These are phyloP conservation scores for Stevia rebaudiana DNA, from an alignment of 140 eudicot species.

Conservation along the genomic window DNA sequence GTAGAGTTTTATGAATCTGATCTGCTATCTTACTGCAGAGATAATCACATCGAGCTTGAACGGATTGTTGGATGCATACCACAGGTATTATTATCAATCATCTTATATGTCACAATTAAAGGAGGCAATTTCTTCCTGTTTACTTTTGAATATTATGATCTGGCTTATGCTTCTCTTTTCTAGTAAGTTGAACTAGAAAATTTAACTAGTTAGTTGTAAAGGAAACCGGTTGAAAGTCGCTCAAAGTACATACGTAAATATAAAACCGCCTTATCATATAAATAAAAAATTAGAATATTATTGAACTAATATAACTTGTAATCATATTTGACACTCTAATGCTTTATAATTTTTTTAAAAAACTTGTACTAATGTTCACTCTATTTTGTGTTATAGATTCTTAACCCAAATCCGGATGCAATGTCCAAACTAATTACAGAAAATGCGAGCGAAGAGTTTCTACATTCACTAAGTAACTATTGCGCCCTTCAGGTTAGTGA, in stretches of 20 bases:
- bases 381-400: conserved; percentile 49
- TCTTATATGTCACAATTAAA: not conserved
- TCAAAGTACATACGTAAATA: not conserved
- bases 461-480: conserved; percentile 80
- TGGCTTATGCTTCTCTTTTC: not conserved
- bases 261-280: not conserved
- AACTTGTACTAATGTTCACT: conserved; percentile 5
- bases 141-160: not conserved
- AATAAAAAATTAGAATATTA: not conserved
- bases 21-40: conserved; percentile 84
- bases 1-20: conserved; percentile 95
- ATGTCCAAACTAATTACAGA: conserved; percentile 96
- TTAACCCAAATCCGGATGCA: conserved; percentile 98
- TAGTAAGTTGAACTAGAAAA: not conserved
- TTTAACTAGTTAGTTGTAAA: not conserved
- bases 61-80: conserved; percentile 97
- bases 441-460: conserved; percentile 96
- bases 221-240: not conserved
- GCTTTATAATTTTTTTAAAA: not conserved
- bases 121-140: not conserved
- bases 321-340: not conserved
- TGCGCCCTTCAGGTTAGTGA: conserved; percentile 92
- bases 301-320: not conserved
- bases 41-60: conserved; percentile 85
- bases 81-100: conserved; percentile 48